These are phyloP conservation scores for Colletotrichum sp. DNA, from an alignment of 2,329 filamentous ascomycete species.

Conservation along the genomic window DNA sequence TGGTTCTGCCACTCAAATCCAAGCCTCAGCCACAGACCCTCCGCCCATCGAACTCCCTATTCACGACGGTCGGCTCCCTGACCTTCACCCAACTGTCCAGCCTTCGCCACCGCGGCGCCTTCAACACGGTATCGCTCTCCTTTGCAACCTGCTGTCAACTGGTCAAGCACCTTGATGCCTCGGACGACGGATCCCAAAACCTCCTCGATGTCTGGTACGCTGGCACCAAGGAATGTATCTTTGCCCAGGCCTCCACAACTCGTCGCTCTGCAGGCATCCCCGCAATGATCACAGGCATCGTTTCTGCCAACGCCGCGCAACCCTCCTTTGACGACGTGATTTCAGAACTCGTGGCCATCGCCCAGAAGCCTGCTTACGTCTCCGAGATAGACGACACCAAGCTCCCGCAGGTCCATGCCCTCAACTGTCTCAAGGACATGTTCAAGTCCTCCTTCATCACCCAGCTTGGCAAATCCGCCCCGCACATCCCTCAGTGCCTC, in stretches of 20 bases:
- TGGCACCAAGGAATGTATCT: conserved; percentile 73
- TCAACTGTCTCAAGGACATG: conserved; percentile 92
- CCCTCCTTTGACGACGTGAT: conserved; percentile 72
- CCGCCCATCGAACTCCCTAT: conserved; percentile 56
- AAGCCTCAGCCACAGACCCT: conserved; percentile 47
- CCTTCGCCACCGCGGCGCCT: conserved; percentile 88
- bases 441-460: conserved; percentile 84
- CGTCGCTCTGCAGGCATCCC: conserved; percentile 92
- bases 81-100: conserved; percentile 84
- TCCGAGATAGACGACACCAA: conserved; percentile 67
- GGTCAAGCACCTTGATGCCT: conserved; percentile 50
- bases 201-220: conserved; percentile 75
- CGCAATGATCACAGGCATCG: conserved; percentile 80
- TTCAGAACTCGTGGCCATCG: conserved; percentile 63
- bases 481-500: conserved; percentile 74
- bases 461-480: conserved; percentile 74
- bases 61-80: conserved; percentile 71
- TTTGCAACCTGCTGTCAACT: conserved; percentile 81
- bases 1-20: conserved; percentile 60
- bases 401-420: conserved; percentile 89
- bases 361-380: conserved; percentile 55
- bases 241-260: conserved; percentile 80
- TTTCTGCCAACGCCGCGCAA: conserved; percentile 66
- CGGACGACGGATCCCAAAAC: conserved; percentile 33
- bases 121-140: conserved; percentile 89